These are phyloP conservation scores for Dryas drummondii DNA, from an alignment of 306 rosid species.

Conservation along the genomic window DNA sequence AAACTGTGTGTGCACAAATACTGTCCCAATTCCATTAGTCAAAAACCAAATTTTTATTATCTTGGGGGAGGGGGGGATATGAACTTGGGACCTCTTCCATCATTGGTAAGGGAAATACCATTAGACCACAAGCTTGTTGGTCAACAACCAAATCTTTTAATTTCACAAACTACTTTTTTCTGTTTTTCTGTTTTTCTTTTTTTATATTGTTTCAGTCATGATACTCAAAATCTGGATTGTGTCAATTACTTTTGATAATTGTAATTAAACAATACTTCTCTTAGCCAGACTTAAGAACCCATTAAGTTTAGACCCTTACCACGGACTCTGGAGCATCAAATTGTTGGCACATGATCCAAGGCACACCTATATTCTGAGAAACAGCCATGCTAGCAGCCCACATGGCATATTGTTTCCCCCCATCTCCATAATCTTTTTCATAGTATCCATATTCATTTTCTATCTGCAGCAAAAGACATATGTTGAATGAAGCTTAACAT, in stretches of 20 bases:
- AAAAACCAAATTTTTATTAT: background rate
- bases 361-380: conserved; percentile 79
- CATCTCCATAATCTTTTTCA: conserved; percentile 73
- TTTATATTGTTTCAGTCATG: background rate
- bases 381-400: conserved; percentile 98
- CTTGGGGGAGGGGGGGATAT: too few relatives aligned
- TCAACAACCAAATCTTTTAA: background rate
- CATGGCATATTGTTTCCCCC: conserved; percentile 73
- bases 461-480: conserved; percentile 49
- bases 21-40: background rate
- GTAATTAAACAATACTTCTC: background rate
- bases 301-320: conserved; percentile 41
- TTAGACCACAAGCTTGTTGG: too few relatives aligned
- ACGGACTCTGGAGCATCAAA: conserved; percentile 95
- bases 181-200: too few relatives aligned
- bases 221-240: conserved; percentile 9
- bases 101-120: too few relatives aligned
- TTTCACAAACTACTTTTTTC: background rate
- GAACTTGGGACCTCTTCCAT: too few relatives aligned
- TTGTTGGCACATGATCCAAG: conserved; percentile 98
- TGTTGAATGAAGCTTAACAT: conserved; percentile 14
- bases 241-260: conserved; percentile 1
- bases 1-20: background rate
- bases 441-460: conserved; percentile 92
- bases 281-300: conserved; percentile 7